A percentile compares a stretch with the other conserved stretches of the same genome.
Conservation (phyloP, 331 rosid genomes). For the Quercus phellos region DNA sequence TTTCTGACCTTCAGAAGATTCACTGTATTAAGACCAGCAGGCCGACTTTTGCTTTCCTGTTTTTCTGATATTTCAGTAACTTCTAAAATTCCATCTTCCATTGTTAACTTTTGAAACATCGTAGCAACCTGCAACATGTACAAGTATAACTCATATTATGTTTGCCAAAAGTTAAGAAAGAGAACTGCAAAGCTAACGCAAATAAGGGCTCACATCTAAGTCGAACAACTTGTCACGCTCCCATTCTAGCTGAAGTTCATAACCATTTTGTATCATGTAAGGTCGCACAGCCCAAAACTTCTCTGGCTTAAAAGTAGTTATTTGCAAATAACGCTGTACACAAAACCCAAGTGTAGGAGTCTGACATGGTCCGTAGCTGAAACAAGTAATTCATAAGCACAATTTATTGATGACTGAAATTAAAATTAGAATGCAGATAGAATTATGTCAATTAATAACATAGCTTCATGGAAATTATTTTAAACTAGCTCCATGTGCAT, state of each 20-base stretch:
- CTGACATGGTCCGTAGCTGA: constrained; percentile 98
- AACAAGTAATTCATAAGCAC: constrained; percentile 31
- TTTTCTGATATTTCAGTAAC: constrained; percentile 75
- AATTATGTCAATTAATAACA: background rate
- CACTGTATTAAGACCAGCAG: constrained; percentile 92
- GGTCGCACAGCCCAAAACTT: constrained; percentile 86
- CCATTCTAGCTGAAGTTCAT: constrained; percentile 92
- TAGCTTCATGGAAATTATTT: background rate
- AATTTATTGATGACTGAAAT: constrained; percentile 19
- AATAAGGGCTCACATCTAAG: constrained; percentile 49
- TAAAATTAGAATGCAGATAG: background rate
- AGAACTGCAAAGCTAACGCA: constrained; percentile 14
- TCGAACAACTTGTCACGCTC: constrained; percentile 85
- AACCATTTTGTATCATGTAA: constrained; percentile 65
- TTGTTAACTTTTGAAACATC: constrained; percentile 79
- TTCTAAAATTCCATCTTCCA: constrained; percentile 64
- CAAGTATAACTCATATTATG: constrained; percentile 17
- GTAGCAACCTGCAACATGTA: constrained; percentile 56
- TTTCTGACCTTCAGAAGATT: constrained; percentile 84
- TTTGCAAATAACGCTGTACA: constrained; percentile 89
- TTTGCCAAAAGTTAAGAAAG: constrained; percentile 4
- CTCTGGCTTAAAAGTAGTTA: constrained; percentile 84
- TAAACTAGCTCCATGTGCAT: background rate
- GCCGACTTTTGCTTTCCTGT: constrained; percentile 85
- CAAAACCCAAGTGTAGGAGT: constrained; percentile 97